Base-by-base conservation (phyloP, 2,329 filamentous ascomycete genomes). In the Lecanosticta acicola region DNA sequence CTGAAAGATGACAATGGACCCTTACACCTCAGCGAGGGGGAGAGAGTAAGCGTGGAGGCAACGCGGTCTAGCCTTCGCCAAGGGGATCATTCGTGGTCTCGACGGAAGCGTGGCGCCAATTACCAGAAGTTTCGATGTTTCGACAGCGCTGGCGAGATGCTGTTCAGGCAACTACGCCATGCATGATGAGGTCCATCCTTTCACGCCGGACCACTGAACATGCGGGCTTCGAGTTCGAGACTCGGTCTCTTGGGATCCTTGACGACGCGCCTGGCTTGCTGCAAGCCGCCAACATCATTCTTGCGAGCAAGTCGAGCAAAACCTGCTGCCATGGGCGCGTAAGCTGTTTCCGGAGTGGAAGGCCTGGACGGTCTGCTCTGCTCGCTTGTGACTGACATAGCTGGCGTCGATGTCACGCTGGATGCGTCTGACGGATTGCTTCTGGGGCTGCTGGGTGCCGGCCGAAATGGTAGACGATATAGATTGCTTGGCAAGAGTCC, bases 191-290 rank as follows among this genome's bases (percentile, higher is more conserved):
- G n/a, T n/a, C n/a, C n/a, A n/a, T n/a, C n/a, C 11, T n/a, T 7
- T 39, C 18, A 41, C 16, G 39, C 39, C n/a, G 39, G 39, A 9
- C 39, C 39, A 18, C n/a, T 9, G 17, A 41, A 41, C 29, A 41
- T 41, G n/a, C 39, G 17, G n/a, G 39, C 39, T 10, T 41, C 39
- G 26, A 41, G 20, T 13, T 41, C 39, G 10, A 41, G 10, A 19
- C 26, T 33, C 39, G 26, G 29, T n/a, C 24, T 29, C 11, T 5
- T 29, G 24, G 7, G 20, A 16, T 9, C 24, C 8, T 9, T 41
- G 16, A 7, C 16, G 16, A 5, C 16, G 33, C 33, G 16, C 7
- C 13, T 13, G 32, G n/a, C 38, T 26, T 40, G 29, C 38, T 3
- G n/a, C n/a, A n/a, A n/a, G n/a, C n/a, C n/a, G n/a, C n/a, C n/a